A percentile compares a stretch with the other conserved stretches of the same genome.
Conservation (phyloP, 306 rosid genomes). For the Vigna mungo region DNA sequence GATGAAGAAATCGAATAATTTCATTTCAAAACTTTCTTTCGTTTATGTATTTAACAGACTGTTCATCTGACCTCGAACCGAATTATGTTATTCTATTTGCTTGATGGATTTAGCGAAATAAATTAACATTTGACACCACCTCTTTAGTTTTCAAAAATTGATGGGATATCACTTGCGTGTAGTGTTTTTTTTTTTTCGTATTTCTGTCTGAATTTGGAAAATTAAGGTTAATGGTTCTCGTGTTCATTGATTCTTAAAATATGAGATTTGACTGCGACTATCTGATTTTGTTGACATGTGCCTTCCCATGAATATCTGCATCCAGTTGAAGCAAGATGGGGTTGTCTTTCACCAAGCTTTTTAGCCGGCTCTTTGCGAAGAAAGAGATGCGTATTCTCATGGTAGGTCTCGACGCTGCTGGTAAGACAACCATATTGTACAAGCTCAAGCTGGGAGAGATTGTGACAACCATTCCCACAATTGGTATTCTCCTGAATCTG, state of each 20-base stretch:
- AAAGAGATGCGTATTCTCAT: conserved; percentile 68
- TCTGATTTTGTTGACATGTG: conserved; percentile 30
- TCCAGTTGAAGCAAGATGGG: conserved; percentile 64
- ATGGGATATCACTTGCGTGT: background rate
- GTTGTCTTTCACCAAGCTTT: conserved; percentile 70
- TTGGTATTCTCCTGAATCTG: conserved; percentile 52
- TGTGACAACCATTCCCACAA: conserved; percentile 78
- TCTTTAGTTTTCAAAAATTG: background rate
- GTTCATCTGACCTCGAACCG: background rate
- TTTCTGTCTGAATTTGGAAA: background rate
- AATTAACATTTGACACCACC: background rate
- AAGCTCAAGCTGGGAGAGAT: conserved; percentile 83
- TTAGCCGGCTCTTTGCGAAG: conserved; percentile 79
- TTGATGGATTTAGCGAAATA: conserved; percentile 11
- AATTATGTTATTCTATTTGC: background rate
- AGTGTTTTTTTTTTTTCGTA: background rate
- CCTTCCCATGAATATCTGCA: conserved; percentile 15
- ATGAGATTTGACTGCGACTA: conserved; percentile 24
- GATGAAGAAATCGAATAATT: background rate
- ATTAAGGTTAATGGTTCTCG: background rate
- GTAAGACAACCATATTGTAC: conserved; percentile 79
- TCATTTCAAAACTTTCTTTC: background rate
- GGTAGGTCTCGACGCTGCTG: conserved; percentile 58
- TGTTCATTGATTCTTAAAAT: background rate
- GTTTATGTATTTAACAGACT: background rate